A percentile compares a stretch with the other conserved stretches of the same genome.
These are phyloP conservation scores for Plasmodium relictum DNA, from an alignment of 169 alveolate species.

Conservation along the genomic window DNA sequence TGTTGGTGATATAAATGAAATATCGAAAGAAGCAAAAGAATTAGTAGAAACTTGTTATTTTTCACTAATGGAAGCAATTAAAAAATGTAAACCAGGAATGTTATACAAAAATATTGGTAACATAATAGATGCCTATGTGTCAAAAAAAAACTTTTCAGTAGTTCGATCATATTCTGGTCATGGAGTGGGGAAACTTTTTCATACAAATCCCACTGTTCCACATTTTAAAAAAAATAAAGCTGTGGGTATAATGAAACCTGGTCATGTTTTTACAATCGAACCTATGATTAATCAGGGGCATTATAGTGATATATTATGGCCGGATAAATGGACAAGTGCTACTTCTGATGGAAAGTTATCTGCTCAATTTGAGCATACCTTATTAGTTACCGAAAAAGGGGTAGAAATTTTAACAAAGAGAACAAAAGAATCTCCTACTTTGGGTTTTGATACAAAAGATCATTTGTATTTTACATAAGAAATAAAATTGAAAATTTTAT, in stretches of 20 bases:
- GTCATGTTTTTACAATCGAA: slow-evolving; percentile 99
- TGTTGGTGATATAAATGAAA: slow-evolving; percentile 95
- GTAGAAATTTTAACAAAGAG: slow-evolving; percentile 96
- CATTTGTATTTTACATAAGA: slow-evolving; percentile 17
- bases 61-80: slow-evolving; percentile 90
- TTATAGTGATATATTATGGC: slow-evolving; percentile 96
- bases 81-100: slow-evolving; percentile 96
- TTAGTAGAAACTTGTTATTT: slow-evolving; percentile 94
- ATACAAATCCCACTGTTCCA: slow-evolving; percentile 96
- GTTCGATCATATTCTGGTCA: slow-evolving; percentile 98
- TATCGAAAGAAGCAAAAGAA: slow-evolving; percentile 88
- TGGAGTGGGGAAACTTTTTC: slow-evolving; percentile 98
- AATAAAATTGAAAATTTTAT: too few relatives aligned
- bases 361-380: slow-evolving; percentile 99
- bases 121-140: slow-evolving; percentile 90
- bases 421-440: slow-evolving; percentile 93
- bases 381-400: slow-evolving; percentile 95
- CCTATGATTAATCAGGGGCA: slow-evolving; percentile 99
- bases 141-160: slow-evolving; percentile 87
- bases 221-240: slow-evolving; percentile 99
- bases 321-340: slow-evolving; percentile 99
- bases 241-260: slow-evolving; percentile 95
- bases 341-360: slow-evolving; percentile 95
- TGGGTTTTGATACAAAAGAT: slow-evolving; percentile 86
- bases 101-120: slow-evolving; percentile 98